Conservation (phyloP, 129 eudicot species). For the Lactuca saligna region DNA sequence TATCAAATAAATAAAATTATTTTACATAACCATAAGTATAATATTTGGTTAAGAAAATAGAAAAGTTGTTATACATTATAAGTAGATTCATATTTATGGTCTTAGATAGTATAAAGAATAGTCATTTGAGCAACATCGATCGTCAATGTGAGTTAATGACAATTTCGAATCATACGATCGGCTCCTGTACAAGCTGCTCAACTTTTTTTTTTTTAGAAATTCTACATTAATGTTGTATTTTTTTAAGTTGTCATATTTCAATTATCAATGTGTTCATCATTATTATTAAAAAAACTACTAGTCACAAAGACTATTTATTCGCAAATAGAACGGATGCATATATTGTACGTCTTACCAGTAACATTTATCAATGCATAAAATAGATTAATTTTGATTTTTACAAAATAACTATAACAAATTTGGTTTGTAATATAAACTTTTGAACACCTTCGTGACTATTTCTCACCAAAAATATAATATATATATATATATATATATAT, state of each 20-base stretch:
- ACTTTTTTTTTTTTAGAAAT: no score
- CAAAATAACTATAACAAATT: not conserved
- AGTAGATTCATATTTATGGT: no score
- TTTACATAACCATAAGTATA: not conserved
- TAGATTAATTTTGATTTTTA: not conserved
- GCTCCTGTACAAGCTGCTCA: not conserved
- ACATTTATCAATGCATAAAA: not conserved
- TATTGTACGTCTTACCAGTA: no score
- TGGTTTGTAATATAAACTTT: constrained; percentile 1
- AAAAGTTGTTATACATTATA: no score
- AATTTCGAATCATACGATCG: no score
- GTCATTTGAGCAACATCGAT: no score
- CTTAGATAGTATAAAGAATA: no score
- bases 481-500: no score
- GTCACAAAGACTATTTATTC: no score
- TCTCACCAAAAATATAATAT: not conserved
- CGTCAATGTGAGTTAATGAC: no score
- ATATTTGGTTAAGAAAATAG: not conserved
- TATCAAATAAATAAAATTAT: not conserved
- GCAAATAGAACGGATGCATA: no score
- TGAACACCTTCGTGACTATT: constrained; percentile 7
- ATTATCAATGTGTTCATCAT: not conserved
- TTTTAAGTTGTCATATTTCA: not conserved
- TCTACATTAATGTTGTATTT: not conserved
- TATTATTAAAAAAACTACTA: no score